Evolutionary conservation across 2,329 filamentous ascomycete species (phyloP).

Genomic region (Colletotrichum musae): DNA sequence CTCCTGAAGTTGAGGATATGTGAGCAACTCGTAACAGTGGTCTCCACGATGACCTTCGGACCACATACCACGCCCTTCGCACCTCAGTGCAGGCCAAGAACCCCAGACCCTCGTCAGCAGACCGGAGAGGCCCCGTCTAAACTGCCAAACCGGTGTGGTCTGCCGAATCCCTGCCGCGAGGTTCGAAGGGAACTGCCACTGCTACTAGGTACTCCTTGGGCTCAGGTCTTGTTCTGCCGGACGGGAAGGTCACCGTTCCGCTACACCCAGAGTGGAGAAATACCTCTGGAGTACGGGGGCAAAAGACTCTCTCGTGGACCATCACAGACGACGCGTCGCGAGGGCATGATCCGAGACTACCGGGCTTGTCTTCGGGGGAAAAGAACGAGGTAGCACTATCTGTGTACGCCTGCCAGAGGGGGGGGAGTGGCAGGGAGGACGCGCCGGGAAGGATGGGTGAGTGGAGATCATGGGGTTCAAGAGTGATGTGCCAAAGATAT

Average conservation of each 20-base stretch:
- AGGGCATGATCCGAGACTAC: slow-evolving; percentile 40
- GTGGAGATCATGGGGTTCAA: slow-evolving; percentile 40
- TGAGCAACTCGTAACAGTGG: not conserved
- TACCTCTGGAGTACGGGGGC: slow-evolving; percentile 13
- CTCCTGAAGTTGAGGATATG: not conserved
- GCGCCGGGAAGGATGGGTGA: slow-evolving; percentile 34
- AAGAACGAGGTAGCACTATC: not conserved
- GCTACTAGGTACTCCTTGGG: not conserved
- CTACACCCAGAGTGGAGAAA: slow-evolving; percentile 21
- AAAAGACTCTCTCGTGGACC: not conserved
- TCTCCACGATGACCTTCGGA: no score
- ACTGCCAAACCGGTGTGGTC: not conserved
- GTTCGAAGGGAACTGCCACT: not conserved
- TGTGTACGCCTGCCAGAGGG: slow-evolving; percentile 5
- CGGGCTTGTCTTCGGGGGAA: slow-evolving; percentile 1
- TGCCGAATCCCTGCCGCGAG: not conserved
- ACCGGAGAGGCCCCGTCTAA: not conserved
- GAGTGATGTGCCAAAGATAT: slow-evolving; percentile 32
- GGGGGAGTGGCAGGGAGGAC: slow-evolving; percentile 23
- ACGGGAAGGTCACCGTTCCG: slow-evolving; percentile 30
- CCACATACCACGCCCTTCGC: not conserved
- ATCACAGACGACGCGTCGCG: slow-evolving; percentile 14
- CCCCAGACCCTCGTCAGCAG: slow-evolving; percentile 23
- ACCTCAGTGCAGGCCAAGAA: slow-evolving; percentile 1
- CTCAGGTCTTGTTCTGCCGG: slow-evolving; percentile 1